A percentile compares a stretch with the other conserved stretches of the same genome.
phyloP scores from a whole-genome alignment of 2,329 filamentous ascomycete species.

The Scedosporium apiospermum region DNA sequence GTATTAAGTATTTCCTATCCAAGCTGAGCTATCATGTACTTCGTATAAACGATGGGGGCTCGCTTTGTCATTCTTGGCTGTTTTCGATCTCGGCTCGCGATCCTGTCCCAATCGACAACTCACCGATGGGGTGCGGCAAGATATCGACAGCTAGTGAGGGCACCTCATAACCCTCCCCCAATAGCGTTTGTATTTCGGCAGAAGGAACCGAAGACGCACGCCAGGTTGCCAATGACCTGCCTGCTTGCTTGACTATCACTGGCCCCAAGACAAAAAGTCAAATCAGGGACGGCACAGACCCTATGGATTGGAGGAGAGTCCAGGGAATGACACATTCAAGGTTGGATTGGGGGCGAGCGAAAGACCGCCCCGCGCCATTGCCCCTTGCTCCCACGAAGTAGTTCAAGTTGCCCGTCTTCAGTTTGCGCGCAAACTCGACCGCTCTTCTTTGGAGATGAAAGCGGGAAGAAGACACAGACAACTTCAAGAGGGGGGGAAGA shows the following conservation, averaged over 20 bases:
- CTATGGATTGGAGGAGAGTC: neutral
- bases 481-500: neutral
- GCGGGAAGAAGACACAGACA: neutral
- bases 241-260: neutral
- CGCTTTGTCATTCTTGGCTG: neutral
- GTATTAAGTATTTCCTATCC: too few species aligned
- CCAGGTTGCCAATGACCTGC: neutral
- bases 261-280: neutral
- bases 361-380: neutral
- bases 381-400: neutral
- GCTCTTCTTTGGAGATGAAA: neutral
- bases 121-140: neutral
- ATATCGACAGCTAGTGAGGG: neutral
- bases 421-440: neutral
- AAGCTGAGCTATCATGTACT: neutral
- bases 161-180: neutral
- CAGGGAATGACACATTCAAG: neutral
- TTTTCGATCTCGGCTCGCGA: neutral
- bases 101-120: neutral
- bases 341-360: neutral
- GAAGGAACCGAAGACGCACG: neutral
- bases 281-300: neutral
- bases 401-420: neutral
- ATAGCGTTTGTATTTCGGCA: neutral
- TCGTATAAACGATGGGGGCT: neutral